These are phyloP conservation scores for Russula vinacea DNA, from an alignment of 768 basidiomycete genomes.

Conservation along the genomic window DNA sequence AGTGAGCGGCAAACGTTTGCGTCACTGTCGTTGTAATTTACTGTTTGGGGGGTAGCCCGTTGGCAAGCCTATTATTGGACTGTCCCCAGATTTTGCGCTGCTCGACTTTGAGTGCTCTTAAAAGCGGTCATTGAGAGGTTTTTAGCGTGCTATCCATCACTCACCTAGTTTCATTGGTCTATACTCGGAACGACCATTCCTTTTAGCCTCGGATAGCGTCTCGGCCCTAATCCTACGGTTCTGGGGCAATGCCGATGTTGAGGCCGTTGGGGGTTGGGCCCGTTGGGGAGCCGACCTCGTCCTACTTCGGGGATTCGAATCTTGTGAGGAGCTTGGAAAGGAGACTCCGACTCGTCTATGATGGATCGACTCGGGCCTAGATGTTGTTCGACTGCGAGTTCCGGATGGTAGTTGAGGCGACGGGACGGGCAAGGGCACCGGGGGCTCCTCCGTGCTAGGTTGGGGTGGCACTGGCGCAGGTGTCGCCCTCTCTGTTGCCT, in stretches of 20 bases:
- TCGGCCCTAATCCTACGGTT: not conserved
- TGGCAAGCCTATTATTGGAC: no score
- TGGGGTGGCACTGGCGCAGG: no score
- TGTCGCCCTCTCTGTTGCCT: no score
- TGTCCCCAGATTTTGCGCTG: not conserved
- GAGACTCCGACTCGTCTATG: no score
- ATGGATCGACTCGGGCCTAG: no score
- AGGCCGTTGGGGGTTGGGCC: not conserved
- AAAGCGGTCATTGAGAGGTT: not conserved
- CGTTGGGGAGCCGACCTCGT: not conserved
- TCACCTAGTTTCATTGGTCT: not conserved
- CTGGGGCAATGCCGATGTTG: not conserved
- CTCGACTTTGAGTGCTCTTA: not conserved
- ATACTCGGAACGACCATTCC: not conserved
- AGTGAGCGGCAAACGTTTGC: not conserved
- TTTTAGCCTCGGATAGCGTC: no score
- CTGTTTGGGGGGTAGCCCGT: not conserved
- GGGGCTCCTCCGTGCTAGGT: not conserved
- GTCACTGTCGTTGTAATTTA: not conserved
- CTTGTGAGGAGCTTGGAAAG: no score
- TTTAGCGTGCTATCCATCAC: not conserved
- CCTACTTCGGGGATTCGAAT: no score
- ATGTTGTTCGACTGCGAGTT: no score
- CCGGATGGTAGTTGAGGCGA: not conserved
- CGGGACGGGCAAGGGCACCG: not conserved